phyloP scores from a whole-genome alignment of 352 stramenopile species.

The Globisporangium viniferum region DNA sequence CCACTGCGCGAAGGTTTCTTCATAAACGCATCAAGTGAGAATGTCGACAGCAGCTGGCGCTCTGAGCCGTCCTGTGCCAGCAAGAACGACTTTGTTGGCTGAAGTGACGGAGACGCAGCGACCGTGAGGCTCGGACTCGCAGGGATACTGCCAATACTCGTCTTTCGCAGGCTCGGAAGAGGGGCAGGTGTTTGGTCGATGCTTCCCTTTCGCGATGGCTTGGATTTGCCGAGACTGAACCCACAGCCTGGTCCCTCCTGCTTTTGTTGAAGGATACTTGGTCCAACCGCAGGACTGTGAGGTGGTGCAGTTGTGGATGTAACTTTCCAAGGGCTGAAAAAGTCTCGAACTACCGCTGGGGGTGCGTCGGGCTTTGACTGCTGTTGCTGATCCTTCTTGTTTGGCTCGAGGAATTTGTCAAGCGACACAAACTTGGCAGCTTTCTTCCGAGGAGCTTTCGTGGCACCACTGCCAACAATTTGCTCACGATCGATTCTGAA shows the following conservation, averaged over 20 bases:
- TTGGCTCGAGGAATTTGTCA: slow-evolving; percentile 37
- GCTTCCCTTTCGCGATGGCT: slow-evolving; percentile 30
- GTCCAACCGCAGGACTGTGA: neutral
- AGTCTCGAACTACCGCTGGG: neutral
- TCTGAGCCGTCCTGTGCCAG: slow-evolving; percentile 49
- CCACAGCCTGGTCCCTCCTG: slow-evolving; percentile 7
- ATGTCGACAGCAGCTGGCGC: slow-evolving; percentile 39
- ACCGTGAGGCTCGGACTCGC: slow-evolving; percentile 32
- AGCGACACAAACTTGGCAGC: slow-evolving; percentile 58
- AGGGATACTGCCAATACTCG: slow-evolving; percentile 19
- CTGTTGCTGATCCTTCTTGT: slow-evolving; percentile 14
- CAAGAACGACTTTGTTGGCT: slow-evolving; percentile 22
- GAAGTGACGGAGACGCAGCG: slow-evolving; percentile 18
- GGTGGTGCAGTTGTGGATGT: neutral
- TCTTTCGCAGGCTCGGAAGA: slow-evolving; percentile 23
- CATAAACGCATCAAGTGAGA: slow-evolving; percentile 65
- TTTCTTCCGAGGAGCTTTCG: slow-evolving; percentile 19
- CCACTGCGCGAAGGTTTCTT: slow-evolving; percentile 41
- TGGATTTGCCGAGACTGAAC: slow-evolving; percentile 25
- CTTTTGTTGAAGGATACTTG: neutral
- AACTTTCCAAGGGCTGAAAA: slow-evolving; percentile 22
- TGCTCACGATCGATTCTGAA: neutral
- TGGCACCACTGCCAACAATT: neutral
- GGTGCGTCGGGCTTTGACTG: slow-evolving; percentile 11
- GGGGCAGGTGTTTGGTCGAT: slow-evolving; percentile 14